phyloP scores from a whole-genome alignment of 1,139 yeast genomes.

The Kodamaea arcana region DNA sequence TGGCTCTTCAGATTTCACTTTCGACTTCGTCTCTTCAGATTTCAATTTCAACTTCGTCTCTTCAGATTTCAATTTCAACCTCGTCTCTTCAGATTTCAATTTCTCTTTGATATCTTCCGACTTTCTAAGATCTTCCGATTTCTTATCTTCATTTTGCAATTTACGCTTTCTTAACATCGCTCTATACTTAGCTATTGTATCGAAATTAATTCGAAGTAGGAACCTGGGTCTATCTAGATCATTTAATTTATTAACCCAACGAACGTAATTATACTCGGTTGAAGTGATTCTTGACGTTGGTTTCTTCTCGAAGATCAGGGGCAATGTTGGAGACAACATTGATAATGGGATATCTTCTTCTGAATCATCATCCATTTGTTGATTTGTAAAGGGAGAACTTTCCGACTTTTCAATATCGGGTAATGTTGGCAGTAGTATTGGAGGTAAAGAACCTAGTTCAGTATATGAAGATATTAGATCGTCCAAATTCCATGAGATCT shows the following conservation, averaged over 20 bases:
- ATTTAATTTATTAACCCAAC: constrained; percentile 32
- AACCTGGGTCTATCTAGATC: constrained; percentile 27
- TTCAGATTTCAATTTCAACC: constrained; percentile 1
- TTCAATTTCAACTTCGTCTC: constrained; percentile 2
- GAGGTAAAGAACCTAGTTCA: constrained; percentile 35
- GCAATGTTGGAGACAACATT: constrained; percentile 35
- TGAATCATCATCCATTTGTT: constrained; percentile 8
- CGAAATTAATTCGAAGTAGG: constrained; percentile 26
- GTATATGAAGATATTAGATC: constrained; percentile 36
- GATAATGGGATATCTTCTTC: constrained; percentile 26
- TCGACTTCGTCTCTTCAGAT: no score
- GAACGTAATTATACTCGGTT: constrained; percentile 14
- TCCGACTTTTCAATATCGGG: constrained; percentile 21
- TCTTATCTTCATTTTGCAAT: constrained; percentile 7
- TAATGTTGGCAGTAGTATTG: constrained; percentile 39
- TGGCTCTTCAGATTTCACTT: no score
- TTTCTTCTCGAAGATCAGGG: constrained; percentile 22
- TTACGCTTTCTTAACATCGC: no score
- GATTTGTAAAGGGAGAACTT: constrained; percentile 22
- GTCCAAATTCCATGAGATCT: constrained; percentile 37
- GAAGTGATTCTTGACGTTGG: background rate
- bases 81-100: constrained; percentile 3
- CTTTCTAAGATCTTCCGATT: background rate
- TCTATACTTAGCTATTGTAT: constrained; percentile 15
- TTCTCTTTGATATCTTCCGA: constrained; percentile 2